Base-by-base conservation (phyloP, 257 asterid species). In the Solanum neorickii region DNA sequence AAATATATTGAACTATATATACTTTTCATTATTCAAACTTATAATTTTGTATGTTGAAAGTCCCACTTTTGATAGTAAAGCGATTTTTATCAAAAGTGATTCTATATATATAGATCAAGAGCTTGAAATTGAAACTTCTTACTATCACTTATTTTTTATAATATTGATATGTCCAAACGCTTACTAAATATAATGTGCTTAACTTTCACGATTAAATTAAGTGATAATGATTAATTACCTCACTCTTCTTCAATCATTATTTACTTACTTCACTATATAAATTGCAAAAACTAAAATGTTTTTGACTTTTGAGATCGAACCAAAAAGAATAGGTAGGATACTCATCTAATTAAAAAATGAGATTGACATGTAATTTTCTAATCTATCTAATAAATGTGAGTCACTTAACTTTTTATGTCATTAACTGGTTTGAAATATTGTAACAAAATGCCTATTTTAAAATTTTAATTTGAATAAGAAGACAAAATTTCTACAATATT, bases 11-110 rank as follows among this genome's bases (percentile, higher is more conserved):
- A 47, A 14, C 20, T 47, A 14, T 52, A 52, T 52, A 16, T 37
- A 37, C 7, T 37, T 1, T 52, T 52, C 4, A 1, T 52, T 7
- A 52, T 52, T 52, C 62, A 18, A 52, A 52, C 11, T 52, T 18
- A 52, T 18, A 18, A 18, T 18, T 52, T 18, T 52, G 16, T 10
- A 4, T 2, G 3, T 15, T 2, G 5, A 0, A 7, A 16, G 3
- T 70, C 0, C 1, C 7, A 31, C 18, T 25, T n/a, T 65, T 1
- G 33, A 13, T 18, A 3, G 0, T 12, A 12, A 12, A n/a, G 1
- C 3, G 3, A 0, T 62, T 62, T 4, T 6, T 65, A 65, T 0
- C 33, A 60, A 23, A 60, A 29, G 69, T 13, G 1, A 65, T 18
- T 65, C 4, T 7, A 5, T n/a, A 65, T n/a, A n/a, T n/a, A 65